These are phyloP conservation scores for Zoysia pacifica DNA, from an alignment of 176 grass and related monocot species.

Conservation along the genomic window DNA sequence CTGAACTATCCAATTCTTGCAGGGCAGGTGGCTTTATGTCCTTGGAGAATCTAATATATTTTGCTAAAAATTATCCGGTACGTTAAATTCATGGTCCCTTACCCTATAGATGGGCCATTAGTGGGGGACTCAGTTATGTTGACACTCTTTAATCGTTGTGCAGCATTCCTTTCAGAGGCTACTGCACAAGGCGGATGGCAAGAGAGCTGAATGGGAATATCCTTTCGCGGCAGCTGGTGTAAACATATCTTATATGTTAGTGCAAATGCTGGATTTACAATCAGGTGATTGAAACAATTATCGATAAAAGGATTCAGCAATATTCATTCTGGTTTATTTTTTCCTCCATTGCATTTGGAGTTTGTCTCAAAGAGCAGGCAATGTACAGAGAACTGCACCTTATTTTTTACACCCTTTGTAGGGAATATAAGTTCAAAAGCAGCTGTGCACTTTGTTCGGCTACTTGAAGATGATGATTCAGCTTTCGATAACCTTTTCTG, in stretches of 20 bases:
- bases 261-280: slow-evolving; percentile 68
- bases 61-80: slow-evolving; percentile 72
- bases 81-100: slow-evolving; percentile 31
- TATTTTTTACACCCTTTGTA: slow-evolving; percentile 35
- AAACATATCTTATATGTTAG: slow-evolving; percentile 75
- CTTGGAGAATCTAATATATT: slow-evolving; percentile 77
- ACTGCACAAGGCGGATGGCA: slow-evolving; percentile 60
- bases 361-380: slow-evolving; percentile 9
- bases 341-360: neutral
- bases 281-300: slow-evolving; percentile 50
- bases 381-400: slow-evolving; percentile 14
- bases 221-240: slow-evolving; percentile 71
- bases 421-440: slow-evolving; percentile 59
- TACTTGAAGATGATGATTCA: slow-evolving; percentile 66
- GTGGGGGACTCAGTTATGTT: slow-evolving; percentile 20
- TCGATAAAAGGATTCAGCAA: neutral
- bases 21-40: slow-evolving; percentile 72
- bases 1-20: slow-evolving; percentile 29
- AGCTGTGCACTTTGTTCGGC: slow-evolving; percentile 58
- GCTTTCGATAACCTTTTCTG: slow-evolving; percentile 90
- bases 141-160: slow-evolving; percentile 34
- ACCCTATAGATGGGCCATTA: slow-evolving; percentile 3
- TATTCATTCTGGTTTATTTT: neutral
- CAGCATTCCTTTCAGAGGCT: slow-evolving; percentile 75
- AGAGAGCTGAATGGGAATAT: slow-evolving; percentile 76